These are phyloP conservation scores for Remersonia thermophila DNA, from an alignment of 2,329 filamentous ascomycete species.

Conservation along the genomic window DNA sequence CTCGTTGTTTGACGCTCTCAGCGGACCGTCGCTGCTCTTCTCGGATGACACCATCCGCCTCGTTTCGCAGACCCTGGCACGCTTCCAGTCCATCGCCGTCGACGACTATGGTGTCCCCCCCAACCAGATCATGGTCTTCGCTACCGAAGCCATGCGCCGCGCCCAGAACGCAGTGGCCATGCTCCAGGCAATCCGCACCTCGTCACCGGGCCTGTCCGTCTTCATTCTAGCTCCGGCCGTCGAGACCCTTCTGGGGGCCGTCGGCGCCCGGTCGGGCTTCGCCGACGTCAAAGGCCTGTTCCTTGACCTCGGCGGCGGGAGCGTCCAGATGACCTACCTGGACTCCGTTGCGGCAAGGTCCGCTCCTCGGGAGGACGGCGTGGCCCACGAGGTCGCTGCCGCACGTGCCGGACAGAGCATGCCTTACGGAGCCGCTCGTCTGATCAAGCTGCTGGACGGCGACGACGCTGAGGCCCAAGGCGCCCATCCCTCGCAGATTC, in stretches of 20 bases:
- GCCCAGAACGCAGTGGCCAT: conserved; percentile 63
- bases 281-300: conserved; percentile 59
- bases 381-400: conserved; percentile 38
- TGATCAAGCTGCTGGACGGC: conserved; percentile 37
- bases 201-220: conserved; percentile 54
- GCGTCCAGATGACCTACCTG: conserved; percentile 53
- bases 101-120: conserved; percentile 53
- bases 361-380: conserved; percentile 5
- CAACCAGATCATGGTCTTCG: conserved; percentile 59
- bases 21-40: conserved; percentile 36
- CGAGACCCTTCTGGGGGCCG: conserved; percentile 70
- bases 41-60: conserved; percentile 44
- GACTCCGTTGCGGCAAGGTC: conserved; percentile 28
- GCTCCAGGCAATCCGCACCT: conserved; percentile 47
- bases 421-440: conserved; percentile 48
- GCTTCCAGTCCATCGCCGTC: conserved; percentile 58
- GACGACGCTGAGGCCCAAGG: conserved; percentile 28
- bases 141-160: conserved; percentile 79
- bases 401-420: conserved; percentile 44
- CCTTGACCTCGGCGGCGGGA: conserved; percentile 73
- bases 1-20: conserved; percentile 75
- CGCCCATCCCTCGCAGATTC: conserved; percentile 42
- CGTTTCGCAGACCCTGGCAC: conserved; percentile 55
- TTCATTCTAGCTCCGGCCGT: conserved; percentile 64
- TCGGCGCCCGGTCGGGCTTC: conserved; percentile 70